Conservation (phyloP, 2,329 filamentous ascomycete species). For the Ascochyta koolunga region DNA sequence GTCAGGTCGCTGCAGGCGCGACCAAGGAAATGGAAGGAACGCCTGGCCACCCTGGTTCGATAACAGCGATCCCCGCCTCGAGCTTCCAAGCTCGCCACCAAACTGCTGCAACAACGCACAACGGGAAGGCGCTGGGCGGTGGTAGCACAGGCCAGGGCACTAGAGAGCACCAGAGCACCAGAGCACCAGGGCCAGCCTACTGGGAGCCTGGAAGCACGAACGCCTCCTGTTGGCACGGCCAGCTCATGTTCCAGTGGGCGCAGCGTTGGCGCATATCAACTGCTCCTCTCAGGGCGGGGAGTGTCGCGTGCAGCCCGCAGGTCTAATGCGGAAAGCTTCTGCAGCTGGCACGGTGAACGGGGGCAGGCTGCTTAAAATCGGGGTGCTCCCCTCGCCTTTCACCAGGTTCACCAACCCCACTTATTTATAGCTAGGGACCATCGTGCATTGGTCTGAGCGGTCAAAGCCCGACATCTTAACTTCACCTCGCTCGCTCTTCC, state of each 20-base stretch:
- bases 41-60: slow-evolving; percentile 6
- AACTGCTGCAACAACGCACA: slow-evolving; percentile 7
- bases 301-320: slow-evolving; percentile 40
- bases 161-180: too few relatives aligned
- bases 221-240: slow-evolving; percentile 1
- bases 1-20: slow-evolving; percentile 9
- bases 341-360: slow-evolving; percentile 20
- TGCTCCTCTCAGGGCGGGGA: slow-evolving; percentile 21
- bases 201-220: not conserved
- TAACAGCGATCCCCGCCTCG: slow-evolving; percentile 9
- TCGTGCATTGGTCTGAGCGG: slow-evolving; percentile 13
- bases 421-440: slow-evolving; percentile 14
- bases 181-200: not conserved
- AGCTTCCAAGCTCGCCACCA: slow-evolving; percentile 3
- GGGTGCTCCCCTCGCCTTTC: slow-evolving; percentile 6
- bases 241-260: slow-evolving; percentile 9
- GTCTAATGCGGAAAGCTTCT: slow-evolving; percentile 10
- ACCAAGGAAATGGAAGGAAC: slow-evolving; percentile 18
- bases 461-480: slow-evolving; percentile 13
- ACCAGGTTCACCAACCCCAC: slow-evolving; percentile 2
- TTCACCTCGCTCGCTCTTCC: slow-evolving; percentile 10
- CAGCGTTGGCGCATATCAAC: slow-evolving; percentile 7
- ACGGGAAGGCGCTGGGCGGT: slow-evolving; percentile 3
- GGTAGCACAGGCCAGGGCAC: slow-evolving; percentile 2
- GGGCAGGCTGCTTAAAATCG: slow-evolving; percentile 7